Conservation (phyloP, 73 alveolate genomes). For the Paramecium biaurelia region DNA sequence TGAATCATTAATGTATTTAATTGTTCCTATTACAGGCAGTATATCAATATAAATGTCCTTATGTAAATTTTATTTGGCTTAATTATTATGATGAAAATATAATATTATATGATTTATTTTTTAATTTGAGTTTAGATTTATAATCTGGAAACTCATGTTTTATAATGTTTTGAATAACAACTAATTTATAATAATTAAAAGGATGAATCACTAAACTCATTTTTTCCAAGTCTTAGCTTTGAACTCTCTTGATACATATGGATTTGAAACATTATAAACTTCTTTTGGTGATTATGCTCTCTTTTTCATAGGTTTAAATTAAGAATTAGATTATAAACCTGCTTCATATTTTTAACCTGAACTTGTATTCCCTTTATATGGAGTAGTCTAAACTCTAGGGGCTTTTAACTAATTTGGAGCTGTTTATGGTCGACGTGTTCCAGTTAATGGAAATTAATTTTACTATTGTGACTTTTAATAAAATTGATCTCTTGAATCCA, state of each 20-base stretch:
- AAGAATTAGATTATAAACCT: not conserved
- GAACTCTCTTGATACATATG: constrained; percentile 1
- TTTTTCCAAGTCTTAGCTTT: not conserved
- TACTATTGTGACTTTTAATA: not conserved
- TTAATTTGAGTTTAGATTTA: not conserved
- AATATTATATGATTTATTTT: not conserved
- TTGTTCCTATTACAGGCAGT: not conserved
- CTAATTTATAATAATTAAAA: not conserved
- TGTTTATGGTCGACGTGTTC: not conserved
- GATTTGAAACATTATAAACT: not conserved
- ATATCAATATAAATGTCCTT: not conserved
- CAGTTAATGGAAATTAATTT: not conserved
- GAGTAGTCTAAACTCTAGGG: not conserved
- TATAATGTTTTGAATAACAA: not conserved
- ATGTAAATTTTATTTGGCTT: too few species aligned
- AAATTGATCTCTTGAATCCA: constrained; percentile 19
- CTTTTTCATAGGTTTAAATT: constrained; percentile 5
- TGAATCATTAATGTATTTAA: not conserved
- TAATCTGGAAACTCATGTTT: not conserved
- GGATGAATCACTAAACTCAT: not conserved
- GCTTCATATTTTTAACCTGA: not conserved
- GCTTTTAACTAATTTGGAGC: constrained; percentile 31
- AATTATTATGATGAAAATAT: not conserved
- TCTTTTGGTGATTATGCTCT: constrained; percentile 7
- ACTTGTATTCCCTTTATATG: not conserved